A percentile compares a stretch with the other conserved stretches of the same genome.
Evolutionary conservation across 495 filamentous ascomycete species (phyloP).

Genomic region (Staphylotrichum longicolle): DNA sequence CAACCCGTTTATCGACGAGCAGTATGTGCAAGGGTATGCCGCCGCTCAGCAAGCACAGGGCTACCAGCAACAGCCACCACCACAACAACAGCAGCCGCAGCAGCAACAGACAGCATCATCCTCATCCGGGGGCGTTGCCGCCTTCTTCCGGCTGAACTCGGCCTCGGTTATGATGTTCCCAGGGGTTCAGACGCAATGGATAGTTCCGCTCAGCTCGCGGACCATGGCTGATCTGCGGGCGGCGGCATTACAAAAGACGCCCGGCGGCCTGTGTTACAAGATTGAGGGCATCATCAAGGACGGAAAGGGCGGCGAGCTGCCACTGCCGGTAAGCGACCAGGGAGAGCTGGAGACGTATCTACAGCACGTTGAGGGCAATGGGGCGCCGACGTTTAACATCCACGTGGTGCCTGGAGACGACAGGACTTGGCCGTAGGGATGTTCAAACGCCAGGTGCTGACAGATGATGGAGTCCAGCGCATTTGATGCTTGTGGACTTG

Average conservation of each 20-base stretch:
- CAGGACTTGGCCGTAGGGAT: constrained; percentile 6
- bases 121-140: constrained; percentile 44
- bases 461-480: no score
- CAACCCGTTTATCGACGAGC: constrained; percentile 14
- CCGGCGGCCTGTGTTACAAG: constrained; percentile 52
- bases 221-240: constrained; percentile 57
- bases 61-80: constrained; percentile 6
- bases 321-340: constrained; percentile 62
- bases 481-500: no score
- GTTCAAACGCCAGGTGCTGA: no score
- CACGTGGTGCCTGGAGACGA: constrained; percentile 24
- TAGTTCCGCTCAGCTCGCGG: constrained; percentile 54
- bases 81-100: constrained; percentile 7
- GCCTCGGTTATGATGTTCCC: constrained; percentile 46
- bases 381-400: constrained; percentile 67
- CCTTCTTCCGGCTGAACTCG: constrained; percentile 64
- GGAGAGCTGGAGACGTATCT: constrained; percentile 70
- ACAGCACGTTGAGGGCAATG: constrained; percentile 54
- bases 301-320: constrained; percentile 53
- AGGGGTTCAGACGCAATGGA: constrained; percentile 52
- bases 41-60: constrained; percentile 5
- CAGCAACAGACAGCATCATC: constrained; percentile 9
- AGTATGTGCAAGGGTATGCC: constrained; percentile 16
- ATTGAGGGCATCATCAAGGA: constrained; percentile 67
- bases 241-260: constrained; percentile 55